These are phyloP conservation scores for Candida corydali DNA, from an alignment of 805 yeast genomes.

Conservation along the genomic window DNA sequence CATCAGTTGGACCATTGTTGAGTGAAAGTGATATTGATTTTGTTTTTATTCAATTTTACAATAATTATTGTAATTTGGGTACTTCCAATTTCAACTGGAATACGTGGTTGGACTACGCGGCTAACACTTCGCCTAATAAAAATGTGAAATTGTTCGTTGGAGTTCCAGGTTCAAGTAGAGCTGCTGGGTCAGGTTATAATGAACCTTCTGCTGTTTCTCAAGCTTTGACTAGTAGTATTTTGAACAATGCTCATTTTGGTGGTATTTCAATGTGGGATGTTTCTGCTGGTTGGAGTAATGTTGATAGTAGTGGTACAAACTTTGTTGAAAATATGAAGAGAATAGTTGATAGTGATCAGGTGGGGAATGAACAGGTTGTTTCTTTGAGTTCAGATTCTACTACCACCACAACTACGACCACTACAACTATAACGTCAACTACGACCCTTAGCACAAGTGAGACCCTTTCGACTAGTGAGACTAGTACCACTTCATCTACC, in stretches of 20 bases:
- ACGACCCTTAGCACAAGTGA: slow-evolving; percentile 7
- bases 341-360: slow-evolving; percentile 32
- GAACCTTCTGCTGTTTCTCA: slow-evolving; percentile 16
- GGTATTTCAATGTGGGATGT: slow-evolving; percentile 89
- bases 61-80: slow-evolving; percentile 29
- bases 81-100: slow-evolving; percentile 28
- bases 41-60: slow-evolving; percentile 38
- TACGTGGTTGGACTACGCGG: slow-evolving; percentile 31
- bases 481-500: slow-evolving; percentile 2
- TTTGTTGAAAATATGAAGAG: slow-evolving; percentile 38
- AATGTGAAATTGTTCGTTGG: slow-evolving; percentile 30
- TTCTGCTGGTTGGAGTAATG: slow-evolving; percentile 41
- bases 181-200: slow-evolving; percentile 34
- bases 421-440: slow-evolving; percentile 7
- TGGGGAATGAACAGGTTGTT: slow-evolving; percentile 5
- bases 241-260: slow-evolving; percentile 40
- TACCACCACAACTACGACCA: slow-evolving; percentile 7
- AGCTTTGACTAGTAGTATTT: slow-evolving; percentile 13
- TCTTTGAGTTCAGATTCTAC: neutral
- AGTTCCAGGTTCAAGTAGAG: slow-evolving; percentile 27
- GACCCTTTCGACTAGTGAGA: neutral
- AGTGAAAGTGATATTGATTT: slow-evolving; percentile 24
- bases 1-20: slow-evolving; percentile 30
- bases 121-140: slow-evolving; percentile 25
- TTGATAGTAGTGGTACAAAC: slow-evolving; percentile 15